Evolutionary conservation across 768 basidiomycete genomes (phyloP), one percentile per base, ranked within the genome.

Genomic region (Macrolepiota albuminosa): DNA sequence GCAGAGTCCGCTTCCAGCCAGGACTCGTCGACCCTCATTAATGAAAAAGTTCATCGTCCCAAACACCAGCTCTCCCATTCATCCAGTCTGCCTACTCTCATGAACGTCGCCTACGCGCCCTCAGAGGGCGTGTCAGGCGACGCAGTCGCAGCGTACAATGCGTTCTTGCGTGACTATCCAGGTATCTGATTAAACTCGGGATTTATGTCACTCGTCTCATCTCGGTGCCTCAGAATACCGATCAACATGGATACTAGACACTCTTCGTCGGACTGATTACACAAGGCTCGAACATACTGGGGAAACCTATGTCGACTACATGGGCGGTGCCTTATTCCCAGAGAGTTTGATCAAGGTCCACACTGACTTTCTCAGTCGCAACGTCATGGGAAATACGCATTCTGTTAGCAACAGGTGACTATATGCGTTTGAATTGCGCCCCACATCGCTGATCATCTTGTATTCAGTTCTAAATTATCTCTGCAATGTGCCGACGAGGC

Each of bases 271-370:
- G 63, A 84, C 79, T 0, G 87, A 91, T 69, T 88, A 82, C 63
- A 60, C 75, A 5, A 74, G 88, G 54, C 75, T 89, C 46, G 82
- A 86, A 61, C 80, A 78, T 13, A 73, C 75, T 9, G 83, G 83
- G 6, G 89, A 92, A 74, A 87, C 86, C 9, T 93, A 93, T 60
- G 86, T 91, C 61, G 91, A 93, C 67, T 93, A 89, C 63, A 93
- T 93, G 89, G 91, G 91, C 34, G 90, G 88, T 26, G 82, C 88
- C 0, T 75, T 93, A 37, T 91, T 90, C 63, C 91, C 91, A 11
- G 87, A 90, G 65, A 87, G 85, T 64, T 82, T 93, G 37, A 81
- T 93, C 59, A 80, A 79, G 42, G 82, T 84, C 10, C 89, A 92
- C 64, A 78, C 84, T 43, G 81, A 83, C 53, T 91, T 92, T 67